phyloP scores from a whole-genome alignment of 2,329 filamentous ascomycete species.

The Zymoseptoria tritici region DNA sequence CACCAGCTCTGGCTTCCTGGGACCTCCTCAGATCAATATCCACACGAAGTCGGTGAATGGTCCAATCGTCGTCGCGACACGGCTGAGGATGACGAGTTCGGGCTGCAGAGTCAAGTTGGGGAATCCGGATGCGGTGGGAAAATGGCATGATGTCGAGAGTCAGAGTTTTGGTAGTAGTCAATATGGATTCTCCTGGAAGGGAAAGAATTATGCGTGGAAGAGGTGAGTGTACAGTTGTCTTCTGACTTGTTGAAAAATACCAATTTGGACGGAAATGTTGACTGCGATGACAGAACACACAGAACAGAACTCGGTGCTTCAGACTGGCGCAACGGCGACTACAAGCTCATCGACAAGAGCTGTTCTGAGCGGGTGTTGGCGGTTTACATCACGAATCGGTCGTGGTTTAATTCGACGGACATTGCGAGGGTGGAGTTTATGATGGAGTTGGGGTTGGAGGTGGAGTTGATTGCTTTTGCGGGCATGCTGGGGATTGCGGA shows the following conservation, averaged over 20 bases:
- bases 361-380: not conserved
- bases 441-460: slow-evolving; percentile 4
- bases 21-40: slow-evolving; percentile 3
- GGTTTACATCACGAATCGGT: slow-evolving; percentile 3
- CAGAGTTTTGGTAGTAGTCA: slow-evolving; percentile 1
- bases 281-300: slow-evolving; percentile 1
- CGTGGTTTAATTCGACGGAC: not conserved
- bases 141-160: slow-evolving; percentile 5
- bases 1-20: slow-evolving; percentile 1
- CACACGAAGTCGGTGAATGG: not conserved
- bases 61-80: not conserved
- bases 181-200: slow-evolving; percentile 3
- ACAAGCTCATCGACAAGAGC: slow-evolving; percentile 3
- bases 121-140: slow-evolving; percentile 1
- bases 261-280: too few species aligned
- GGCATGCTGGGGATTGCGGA: slow-evolving; percentile 8
- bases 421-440: slow-evolving; percentile 5
- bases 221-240: not conserved
- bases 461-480: slow-evolving; percentile 8
- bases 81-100: slow-evolving; percentile 1
- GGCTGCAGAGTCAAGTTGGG: slow-evolving; percentile 8
- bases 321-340: not conserved
- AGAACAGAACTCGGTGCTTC: slow-evolving; percentile 1
- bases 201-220: slow-evolving; percentile 5
- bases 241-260: too few species aligned